Base-by-base conservation (phyloP, 2,329 filamentous ascomycete genomes). In the Cucurbitaria berberidis region DNA sequence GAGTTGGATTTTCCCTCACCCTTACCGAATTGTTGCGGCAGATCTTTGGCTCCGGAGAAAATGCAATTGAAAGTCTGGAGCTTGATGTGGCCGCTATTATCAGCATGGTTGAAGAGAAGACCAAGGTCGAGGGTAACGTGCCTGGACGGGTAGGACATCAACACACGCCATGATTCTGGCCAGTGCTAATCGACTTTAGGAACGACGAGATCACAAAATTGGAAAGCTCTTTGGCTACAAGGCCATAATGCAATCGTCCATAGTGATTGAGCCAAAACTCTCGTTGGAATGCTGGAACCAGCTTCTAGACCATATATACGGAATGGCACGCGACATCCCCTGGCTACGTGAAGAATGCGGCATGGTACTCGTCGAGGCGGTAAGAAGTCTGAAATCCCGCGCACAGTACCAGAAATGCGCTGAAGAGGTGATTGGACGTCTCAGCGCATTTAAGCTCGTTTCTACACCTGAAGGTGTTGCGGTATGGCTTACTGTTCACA, bases 311-410 rank as follows among this genome's bases (percentile, higher is more conserved):
- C 78, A 90, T 47, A 78, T 97, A 27, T 83, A 92, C 64, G 84
- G 87, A 57, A 82, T 97, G 55, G 86, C 89, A 35, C 84, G 86
- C 64, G 90, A 90, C 76, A 96, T 96, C 75, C 85, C 90, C 27
- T 97, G 93, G 93, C 81, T 98, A 61, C 85, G 91, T 55, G 88
- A 93, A 66, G 90, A 96, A 72, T 96, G 91, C 66, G 91, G 90
- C 27, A 91, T 88, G 82, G 85, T 95, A 42, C 80, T 97, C 22
- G 88, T 89, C 39, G 86, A 91, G 68, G 86, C 88, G 13, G 74
- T 95, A 32, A 81, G 83, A 27, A 86, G 87, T 18, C 64, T 83
- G 27, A 68, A 74, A 8, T 69, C 75, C 26, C 69, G 73, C 18
- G 61, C 75, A 16, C 58, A 64, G 9, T 66, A 85, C 85, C 75